Conservation (phyloP, 2,329 filamentous ascomycete species). For the Lecanicillium sp. region DNA sequence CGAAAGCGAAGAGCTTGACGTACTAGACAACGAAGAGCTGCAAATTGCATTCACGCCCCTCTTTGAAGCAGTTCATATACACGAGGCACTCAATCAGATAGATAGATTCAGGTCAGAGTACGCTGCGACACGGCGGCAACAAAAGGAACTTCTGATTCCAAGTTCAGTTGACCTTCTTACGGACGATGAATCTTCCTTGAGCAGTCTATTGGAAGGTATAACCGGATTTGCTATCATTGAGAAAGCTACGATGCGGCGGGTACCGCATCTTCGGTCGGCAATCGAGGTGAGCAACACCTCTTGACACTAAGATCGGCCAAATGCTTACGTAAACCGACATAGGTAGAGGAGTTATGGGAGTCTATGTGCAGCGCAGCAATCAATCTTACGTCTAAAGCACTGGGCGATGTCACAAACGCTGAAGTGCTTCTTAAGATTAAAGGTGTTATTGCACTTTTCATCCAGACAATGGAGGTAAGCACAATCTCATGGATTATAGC, state of each 20-base stretch:
- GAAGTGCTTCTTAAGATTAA: slow-evolving; percentile 93
- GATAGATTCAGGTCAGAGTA: slow-evolving; percentile 90
- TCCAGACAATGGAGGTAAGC: slow-evolving; percentile 91
- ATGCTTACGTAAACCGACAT: neutral
- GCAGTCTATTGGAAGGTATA: slow-evolving; percentile 85
- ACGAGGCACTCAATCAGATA: slow-evolving; percentile 84
- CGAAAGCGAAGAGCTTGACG: slow-evolving; percentile 90
- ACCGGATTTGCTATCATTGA: slow-evolving; percentile 96
- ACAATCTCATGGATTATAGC: slow-evolving; percentile 60
- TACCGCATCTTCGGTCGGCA: slow-evolving; percentile 70
- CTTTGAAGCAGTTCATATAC: slow-evolving; percentile 92
- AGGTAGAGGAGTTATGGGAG: slow-evolving; percentile 98
- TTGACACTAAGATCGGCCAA: neutral
- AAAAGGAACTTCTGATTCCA: slow-evolving; percentile 86
- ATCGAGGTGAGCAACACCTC: slow-evolving; percentile 57
- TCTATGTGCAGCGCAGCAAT: slow-evolving; percentile 92
- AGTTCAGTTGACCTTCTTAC: slow-evolving; percentile 66
- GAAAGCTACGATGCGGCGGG: slow-evolving; percentile 81
- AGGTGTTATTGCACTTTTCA: slow-evolving; percentile 84
- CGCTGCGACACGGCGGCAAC: slow-evolving; percentile 77
- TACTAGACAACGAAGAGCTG: slow-evolving; percentile 89
- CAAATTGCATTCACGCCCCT: slow-evolving; percentile 91
- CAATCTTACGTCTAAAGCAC: slow-evolving; percentile 67
- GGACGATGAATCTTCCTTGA: slow-evolving; percentile 79
- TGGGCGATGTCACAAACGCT: slow-evolving; percentile 76